Evolutionary conservation across 306 rosid genomes (phyloP).

Genomic region (Malus asiatica): DNA sequence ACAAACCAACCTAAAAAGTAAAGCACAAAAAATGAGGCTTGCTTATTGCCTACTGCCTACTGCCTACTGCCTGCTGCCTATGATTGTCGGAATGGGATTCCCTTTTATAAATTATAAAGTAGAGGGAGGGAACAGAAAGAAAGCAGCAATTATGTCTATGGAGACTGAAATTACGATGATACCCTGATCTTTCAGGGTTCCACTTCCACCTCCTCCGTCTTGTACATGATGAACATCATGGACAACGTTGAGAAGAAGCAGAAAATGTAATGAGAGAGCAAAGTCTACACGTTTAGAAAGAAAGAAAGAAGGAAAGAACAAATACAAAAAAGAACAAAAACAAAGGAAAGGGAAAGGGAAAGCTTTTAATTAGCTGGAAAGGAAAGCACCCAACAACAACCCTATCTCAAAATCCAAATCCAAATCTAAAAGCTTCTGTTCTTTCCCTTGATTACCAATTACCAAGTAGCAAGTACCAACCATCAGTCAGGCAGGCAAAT

Average conservation of each 20-base stretch:
- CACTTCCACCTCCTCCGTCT: background rate
- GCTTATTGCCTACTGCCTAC: background rate
- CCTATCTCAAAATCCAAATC: too few species aligned
- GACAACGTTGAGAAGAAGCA: background rate
- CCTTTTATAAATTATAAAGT: background rate
- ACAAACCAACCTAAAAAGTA: background rate
- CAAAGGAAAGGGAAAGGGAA: background rate
- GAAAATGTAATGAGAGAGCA: background rate
- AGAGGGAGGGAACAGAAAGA: background rate
- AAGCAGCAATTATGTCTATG: background rate
- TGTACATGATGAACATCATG: background rate
- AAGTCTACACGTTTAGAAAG: background rate
- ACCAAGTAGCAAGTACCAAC: too few species aligned
- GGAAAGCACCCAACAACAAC: too few species aligned
- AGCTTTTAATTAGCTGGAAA: background rate
- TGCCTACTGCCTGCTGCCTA: background rate
- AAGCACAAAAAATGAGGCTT: background rate
- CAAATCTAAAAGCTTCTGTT: too few species aligned
- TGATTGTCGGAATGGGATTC: background rate
- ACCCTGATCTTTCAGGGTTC: slow-evolving; percentile 10
- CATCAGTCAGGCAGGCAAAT: too few species aligned
- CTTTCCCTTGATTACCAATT: too few species aligned
- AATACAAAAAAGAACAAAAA: too few species aligned
- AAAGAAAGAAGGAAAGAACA: background rate
- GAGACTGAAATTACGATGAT: slow-evolving; percentile 19